phyloP scores from a whole-genome alignment of 2,329 filamentous ascomycete genomes.

The Fusarium bactridioides region DNA sequence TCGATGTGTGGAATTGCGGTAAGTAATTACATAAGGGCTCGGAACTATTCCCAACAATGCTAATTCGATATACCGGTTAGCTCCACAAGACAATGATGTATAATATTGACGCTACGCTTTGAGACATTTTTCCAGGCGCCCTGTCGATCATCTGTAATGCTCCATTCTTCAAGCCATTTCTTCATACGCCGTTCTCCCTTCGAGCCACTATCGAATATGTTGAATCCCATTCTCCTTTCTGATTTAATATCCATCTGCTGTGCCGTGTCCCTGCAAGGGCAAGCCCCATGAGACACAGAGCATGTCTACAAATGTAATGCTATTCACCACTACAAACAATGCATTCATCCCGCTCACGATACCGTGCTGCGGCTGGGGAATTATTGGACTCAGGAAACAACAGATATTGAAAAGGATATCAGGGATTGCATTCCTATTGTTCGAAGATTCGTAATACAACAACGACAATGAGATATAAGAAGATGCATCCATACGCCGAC shows the following conservation, averaged over 20 bases:
- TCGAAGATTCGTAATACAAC: neutral
- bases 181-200: neutral
- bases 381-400: neutral
- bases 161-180: neutral
- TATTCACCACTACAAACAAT: neutral
- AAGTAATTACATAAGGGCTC: fast-evolving
- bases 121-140: neutral
- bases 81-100: too few relatives aligned
- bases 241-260: neutral
- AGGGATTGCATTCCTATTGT: neutral
- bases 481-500: neutral
- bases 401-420: neutral
- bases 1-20: fast-evolving
- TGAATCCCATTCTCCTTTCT: neutral
- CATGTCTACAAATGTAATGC: neutral
- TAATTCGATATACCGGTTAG: fast-evolving
- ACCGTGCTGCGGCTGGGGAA: too few relatives aligned
- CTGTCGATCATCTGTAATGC: neutral
- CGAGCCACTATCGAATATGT: neutral
- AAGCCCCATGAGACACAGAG: neutral
- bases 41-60: neutral
- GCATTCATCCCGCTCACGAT: neutral
- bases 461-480: neutral
- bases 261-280: neutral
- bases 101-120: neutral